phyloP scores from a whole-genome alignment of 345 rosid genomes.

The Excoecaria cochinchinensis region DNA sequence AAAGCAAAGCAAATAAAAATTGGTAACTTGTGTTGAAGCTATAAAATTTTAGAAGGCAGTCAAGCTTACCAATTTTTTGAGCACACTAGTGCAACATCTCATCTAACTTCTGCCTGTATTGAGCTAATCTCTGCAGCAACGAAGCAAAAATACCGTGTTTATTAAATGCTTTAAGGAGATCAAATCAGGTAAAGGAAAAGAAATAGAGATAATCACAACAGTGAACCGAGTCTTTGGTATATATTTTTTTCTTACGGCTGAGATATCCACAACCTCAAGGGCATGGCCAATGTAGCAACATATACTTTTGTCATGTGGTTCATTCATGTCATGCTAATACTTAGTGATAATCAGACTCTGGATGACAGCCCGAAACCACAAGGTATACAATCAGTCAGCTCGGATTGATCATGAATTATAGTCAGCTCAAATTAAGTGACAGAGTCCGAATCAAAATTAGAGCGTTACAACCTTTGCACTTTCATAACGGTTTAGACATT shows the following conservation, averaged over 20 bases:
- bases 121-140: constrained; percentile 64
- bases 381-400: too few relatives aligned
- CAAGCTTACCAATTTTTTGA: constrained; percentile 23
- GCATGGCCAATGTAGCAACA: background rate
- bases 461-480: too few relatives aligned
- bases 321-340: background rate
- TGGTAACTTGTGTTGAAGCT: background rate
- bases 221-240: background rate
- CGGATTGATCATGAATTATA: too few relatives aligned
- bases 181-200: background rate
- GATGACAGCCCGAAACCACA: too few relatives aligned
- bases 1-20: background rate
- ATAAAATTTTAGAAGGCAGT: background rate
- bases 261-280: background rate
- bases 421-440: too few relatives aligned
- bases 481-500: too few relatives aligned
- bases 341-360: too few relatives aligned
- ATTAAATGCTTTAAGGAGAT: background rate
- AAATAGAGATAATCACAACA: background rate
- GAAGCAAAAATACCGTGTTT: background rate
- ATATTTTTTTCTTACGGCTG: background rate
- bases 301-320: background rate
- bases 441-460: too few relatives aligned
- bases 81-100: constrained; percentile 55
- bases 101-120: constrained; percentile 84